Percentiles rank a stretch among this genome's conserved stretches.
Evolutionary conservation across 768 basidiomycete species (phyloP).

Genomic region (Rhodotorula graminis): DNA sequence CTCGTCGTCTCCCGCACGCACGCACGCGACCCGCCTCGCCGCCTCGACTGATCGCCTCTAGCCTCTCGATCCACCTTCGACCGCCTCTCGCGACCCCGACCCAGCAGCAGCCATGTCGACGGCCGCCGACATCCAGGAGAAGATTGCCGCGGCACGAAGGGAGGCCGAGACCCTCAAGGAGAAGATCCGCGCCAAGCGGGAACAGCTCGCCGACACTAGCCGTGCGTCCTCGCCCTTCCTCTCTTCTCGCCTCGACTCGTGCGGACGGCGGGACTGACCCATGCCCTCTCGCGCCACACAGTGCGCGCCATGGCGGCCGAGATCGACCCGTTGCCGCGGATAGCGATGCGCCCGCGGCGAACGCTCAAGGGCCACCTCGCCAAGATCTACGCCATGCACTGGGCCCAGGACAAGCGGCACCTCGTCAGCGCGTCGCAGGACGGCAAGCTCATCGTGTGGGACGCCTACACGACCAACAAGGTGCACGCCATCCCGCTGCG

Average conservation of each 20-base stretch:
- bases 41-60: no score
- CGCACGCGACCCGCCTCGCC: no score
- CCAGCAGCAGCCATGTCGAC: slow-evolving; percentile 26
- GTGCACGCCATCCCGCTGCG: slow-evolving; percentile 97
- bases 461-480: slow-evolving; percentile 99
- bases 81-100: neutral
- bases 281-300: slow-evolving; percentile 46
- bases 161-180: slow-evolving; percentile 97
- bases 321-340: slow-evolving; percentile 88
- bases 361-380: slow-evolving; percentile 95
- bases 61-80: neutral
- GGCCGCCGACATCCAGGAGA: slow-evolving; percentile 41
- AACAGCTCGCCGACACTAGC: slow-evolving; percentile 96
- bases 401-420: slow-evolving; percentile 94
- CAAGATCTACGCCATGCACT: slow-evolving; percentile 99
- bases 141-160: slow-evolving; percentile 88
- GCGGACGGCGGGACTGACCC: neutral
- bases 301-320: slow-evolving; percentile 98
- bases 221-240: slow-evolving; percentile 57
- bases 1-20: neutral
- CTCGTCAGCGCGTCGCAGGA: slow-evolving; percentile 99
- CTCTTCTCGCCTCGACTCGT: neutral
- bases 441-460: slow-evolving; percentile 99
- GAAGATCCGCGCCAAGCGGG: slow-evolving; percentile 93
- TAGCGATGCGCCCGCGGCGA: slow-evolving; percentile 92